phyloP scores from a whole-genome alignment of 2,329 filamentous ascomycete species.

The Fusarium denticulatum region DNA sequence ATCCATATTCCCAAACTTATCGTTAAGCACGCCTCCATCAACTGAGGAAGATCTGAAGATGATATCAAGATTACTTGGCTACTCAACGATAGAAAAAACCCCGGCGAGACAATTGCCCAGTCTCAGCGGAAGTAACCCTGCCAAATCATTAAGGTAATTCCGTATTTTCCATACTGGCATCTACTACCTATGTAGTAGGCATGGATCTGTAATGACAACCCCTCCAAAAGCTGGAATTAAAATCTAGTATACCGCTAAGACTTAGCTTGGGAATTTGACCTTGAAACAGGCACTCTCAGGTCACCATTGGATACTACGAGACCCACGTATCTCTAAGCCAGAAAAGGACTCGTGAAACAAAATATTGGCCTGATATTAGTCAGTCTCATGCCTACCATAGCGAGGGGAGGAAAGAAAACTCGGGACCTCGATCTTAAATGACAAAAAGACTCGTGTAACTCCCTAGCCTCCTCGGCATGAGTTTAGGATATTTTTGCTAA shows the following conservation, averaged over 20 bases:
- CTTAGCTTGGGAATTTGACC: conserved; percentile 6
- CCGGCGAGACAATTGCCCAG: no score
- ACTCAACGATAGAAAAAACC: not conserved
- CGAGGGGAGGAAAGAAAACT: not conserved
- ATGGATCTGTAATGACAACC: not conserved
- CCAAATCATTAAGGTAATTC: not conserved
- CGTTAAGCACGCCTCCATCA: not conserved
- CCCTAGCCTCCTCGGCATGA: not conserved
- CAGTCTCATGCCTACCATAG: not conserved
- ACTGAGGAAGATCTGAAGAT: not conserved
- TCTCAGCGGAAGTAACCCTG: not conserved
- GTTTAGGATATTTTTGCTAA: not conserved
- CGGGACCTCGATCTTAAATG: not conserved
- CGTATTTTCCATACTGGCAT: not conserved
- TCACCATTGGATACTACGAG: conserved; percentile 24
- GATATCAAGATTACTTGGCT: not conserved
- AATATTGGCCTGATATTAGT: not conserved
- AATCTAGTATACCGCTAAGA: not conserved
- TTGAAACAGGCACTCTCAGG: conserved; percentile 32
- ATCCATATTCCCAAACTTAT: not conserved
- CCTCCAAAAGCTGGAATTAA: not conserved
- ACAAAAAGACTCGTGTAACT: not conserved
- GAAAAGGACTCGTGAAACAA: conserved; percentile 39
- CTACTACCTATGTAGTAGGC: not conserved
- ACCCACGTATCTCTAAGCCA: conserved; percentile 20